Evolutionary conservation across 306 rosid genomes (phyloP), one percentile per base, ranked within the genome.

Genomic region (Astragalus glycyphyllos): DNA sequence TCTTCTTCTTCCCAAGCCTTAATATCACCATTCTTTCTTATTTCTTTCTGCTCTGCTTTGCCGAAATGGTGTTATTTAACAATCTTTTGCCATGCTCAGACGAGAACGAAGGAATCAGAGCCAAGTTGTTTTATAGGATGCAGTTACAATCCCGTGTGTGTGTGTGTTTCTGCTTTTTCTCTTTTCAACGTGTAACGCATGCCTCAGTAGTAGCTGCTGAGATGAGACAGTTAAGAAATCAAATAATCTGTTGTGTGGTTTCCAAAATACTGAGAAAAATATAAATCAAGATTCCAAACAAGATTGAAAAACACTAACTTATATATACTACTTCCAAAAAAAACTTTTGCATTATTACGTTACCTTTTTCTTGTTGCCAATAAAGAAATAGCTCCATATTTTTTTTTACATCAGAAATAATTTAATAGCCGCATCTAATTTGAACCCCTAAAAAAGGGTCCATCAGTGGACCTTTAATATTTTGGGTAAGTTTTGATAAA

Each of bases 1-100:
- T 44, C 69, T 77, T 44, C 69, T 77, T 48, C 56, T 42, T 69
- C 15, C 77, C 79, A 54, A 65, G 57, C 7, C 40, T 82, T 11
- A 40, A 4, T 15, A 29, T 56, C 78, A 78, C 87, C 87, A 85
- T 84, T 49, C 17, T 53, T 15, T 11, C 6, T 58, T 34, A 0
- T 44, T 9, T 1, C 17, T 15, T 37, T 11, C 45, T 55, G 4
- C 31, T 29, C 38, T 58, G 50, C 29, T 53, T 10, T 8, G 34
- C 7, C 59, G 44, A 55, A 70, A 51, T 38, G 35, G 15, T n/a
- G n/a, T n/a, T n/a, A n/a, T 20, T 53, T 11, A 50, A 50, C 34
- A 34, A 40, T 70, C 71, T 62, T 58, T 66, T 54, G n/a, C 2
- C 2, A 26, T 35, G 38, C 38, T 6, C 1, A 35, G 0, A 4